Percentiles rank a stretch among this genome's conserved stretches.
Evolutionary conservation across 2,329 filamentous ascomycete genomes (phyloP).

Genomic region (Aspergillus sp.): DNA sequence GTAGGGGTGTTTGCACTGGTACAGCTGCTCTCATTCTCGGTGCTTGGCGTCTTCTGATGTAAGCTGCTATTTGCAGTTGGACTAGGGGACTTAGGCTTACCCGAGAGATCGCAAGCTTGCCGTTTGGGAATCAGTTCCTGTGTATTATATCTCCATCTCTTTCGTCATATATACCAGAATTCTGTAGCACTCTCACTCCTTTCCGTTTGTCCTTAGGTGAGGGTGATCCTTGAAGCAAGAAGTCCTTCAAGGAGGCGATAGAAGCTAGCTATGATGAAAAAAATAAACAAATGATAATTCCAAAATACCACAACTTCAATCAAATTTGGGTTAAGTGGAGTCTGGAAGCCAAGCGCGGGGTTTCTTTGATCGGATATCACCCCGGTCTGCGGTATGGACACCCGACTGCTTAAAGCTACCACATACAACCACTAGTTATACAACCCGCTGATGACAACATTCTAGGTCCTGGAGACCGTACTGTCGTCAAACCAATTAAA

Average conservation of each 20-base stretch:
- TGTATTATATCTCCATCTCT: not conserved
- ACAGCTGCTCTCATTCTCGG: conserved; percentile 65
- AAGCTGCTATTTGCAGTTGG: not conserved
- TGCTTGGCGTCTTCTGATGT: conserved; percentile 68
- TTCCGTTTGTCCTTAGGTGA: not conserved
- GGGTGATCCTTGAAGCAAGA: not conserved
- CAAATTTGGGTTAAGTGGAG: not conserved
- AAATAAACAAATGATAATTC: not conserved
- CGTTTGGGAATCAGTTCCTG: not conserved
- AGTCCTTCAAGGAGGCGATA: not conserved
- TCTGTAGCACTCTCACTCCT: not conserved
- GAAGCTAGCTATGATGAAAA: no score
- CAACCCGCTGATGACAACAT: no score
- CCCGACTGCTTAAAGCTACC: no score
- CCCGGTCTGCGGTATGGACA: not conserved
- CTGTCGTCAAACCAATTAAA: no score
- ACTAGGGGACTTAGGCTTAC: not conserved
- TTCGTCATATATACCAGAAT: not conserved
- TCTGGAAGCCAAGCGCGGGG: not conserved
- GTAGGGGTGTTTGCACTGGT: conserved; percentile 64
- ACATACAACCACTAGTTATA: no score
- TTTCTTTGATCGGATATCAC: not conserved
- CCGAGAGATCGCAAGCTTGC: not conserved
- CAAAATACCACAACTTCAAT: not conserved
- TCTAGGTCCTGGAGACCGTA: no score